Evolutionary conservation across 129 eudicot species (phyloP), one percentile per base, ranked within the genome.

Genomic region (Lonicera japonica): DNA sequence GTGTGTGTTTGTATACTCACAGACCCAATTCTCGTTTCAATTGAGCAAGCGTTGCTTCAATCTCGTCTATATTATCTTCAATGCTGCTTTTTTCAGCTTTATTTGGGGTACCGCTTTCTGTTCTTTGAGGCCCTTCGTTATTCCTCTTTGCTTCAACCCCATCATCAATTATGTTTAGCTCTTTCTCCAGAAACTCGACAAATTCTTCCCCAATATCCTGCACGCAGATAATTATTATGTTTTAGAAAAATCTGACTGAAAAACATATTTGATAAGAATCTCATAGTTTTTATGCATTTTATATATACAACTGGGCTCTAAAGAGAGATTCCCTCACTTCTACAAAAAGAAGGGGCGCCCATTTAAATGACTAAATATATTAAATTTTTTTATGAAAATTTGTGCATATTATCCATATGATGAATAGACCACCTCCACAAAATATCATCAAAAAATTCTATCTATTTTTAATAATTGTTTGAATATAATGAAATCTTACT

Each of bases 201-300:
- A 94, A 85, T 54, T 88, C 96, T 75, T 88, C 99, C 54, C 96
- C 96, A 11, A 94, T 88, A 55, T 85, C 99, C 99, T 94, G 81
- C 64, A 65, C 41, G 41, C n/a, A 29, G 56, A 68, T 61, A 17
- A 57, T 23, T 23, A 50, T n/a, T 13, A 36, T 34, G 36, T 38
- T 48, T 43, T 47, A 11, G 5, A 6, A 47, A 7, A 9, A 13
- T 15, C n/a, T 11, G 4, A 29, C 36, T 29, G 6, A 29, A 1
- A 29, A 29, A 29, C 36, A 29, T 29, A 29, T 29, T 29, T 29
- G 36, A 29, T 2, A 29, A 29, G 36, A 29, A 29, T 29, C 6
- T 29, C 6, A 29, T 29, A 29, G 36, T 29, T n/a, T n/a, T n/a
- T 29, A 29, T 29, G 36, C 36, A 29, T 29, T 29, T 29, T 6